Percentiles rank a stretch among this genome's conserved stretches.
Evolutionary conservation across 306 rosid genomes (phyloP).

Genomic region (Sicyos baderoa): DNA sequence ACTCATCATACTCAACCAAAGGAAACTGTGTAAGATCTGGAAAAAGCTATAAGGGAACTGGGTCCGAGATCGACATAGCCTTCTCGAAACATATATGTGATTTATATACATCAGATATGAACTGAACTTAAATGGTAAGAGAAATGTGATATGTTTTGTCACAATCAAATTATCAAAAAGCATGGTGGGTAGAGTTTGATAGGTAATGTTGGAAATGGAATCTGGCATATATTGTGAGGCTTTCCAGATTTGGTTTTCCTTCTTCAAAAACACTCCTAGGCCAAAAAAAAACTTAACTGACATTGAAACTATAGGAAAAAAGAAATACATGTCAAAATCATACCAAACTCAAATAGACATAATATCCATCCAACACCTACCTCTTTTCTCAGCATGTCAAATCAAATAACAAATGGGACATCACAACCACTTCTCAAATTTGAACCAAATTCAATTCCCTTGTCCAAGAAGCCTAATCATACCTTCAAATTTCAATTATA

Average conservation of each 20-base stretch:
- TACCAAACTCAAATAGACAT: constrained; percentile 12
- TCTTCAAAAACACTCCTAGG: background rate
- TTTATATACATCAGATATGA: background rate
- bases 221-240: constrained; percentile 5
- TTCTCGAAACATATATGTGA: background rate
- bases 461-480: constrained; percentile 14
- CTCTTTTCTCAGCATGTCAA: constrained; percentile 5
- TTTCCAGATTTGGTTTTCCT: background rate
- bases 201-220: background rate
- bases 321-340: constrained; percentile 8
- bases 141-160: background rate
- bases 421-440: constrained; percentile 15
- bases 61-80: background rate
- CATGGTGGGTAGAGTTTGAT: constrained; percentile 11
- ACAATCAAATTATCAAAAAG: background rate
- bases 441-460: constrained; percentile 6
- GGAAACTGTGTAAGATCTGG: background rate
- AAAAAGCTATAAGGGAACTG: background rate
- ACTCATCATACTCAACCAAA: background rate
- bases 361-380: constrained; percentile 4
- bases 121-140: background rate
- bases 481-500: constrained; percentile 2
- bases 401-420: constrained; percentile 9
- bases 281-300: no score
- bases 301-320: background rate